phyloP scores from a whole-genome alignment of 169 alveolate species.

The Plasmodium gallinaceum region DNA sequence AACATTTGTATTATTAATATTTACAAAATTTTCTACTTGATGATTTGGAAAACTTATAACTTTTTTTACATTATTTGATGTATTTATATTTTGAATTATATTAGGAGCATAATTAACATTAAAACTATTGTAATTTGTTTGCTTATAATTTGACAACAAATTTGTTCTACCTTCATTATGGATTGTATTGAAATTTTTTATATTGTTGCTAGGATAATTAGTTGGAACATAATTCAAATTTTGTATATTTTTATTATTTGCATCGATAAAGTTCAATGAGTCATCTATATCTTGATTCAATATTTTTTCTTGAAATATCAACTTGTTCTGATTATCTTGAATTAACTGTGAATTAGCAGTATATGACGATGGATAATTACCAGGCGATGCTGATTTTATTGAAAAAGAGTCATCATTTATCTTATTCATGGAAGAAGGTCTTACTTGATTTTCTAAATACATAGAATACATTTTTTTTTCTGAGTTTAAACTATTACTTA shows the following conservation, averaged over 20 bases:
- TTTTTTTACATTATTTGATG: conserved; percentile 27
- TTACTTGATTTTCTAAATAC: conserved; percentile 44
- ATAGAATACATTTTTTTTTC: conserved; percentile 47
- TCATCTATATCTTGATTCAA: conserved; percentile 31
- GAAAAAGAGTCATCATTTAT: conserved; percentile 25
- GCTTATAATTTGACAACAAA: conserved; percentile 27
- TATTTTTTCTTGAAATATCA: neutral
- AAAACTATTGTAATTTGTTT: conserved; percentile 12
- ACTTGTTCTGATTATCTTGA: conserved; percentile 7
- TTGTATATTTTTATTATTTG: conserved; percentile 25
- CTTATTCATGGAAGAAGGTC: conserved; percentile 16
- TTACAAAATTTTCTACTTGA: conserved; percentile 17
- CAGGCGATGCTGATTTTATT: conserved; percentile 36
- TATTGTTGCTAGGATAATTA: conserved; percentile 19
- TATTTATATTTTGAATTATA: conserved; percentile 16
- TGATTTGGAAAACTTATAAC: conserved; percentile 15
- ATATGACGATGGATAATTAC: conserved; percentile 20
- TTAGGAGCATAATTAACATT: conserved; percentile 41
- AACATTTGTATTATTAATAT: conserved; percentile 21
- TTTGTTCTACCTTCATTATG: conserved; percentile 44
- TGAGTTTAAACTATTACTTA: conserved; percentile 24
- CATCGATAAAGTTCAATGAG: neutral
- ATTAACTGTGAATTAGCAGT: conserved; percentile 14
- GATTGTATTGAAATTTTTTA: conserved; percentile 23
- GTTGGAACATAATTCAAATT: conserved; percentile 22